Conservation (phyloP, 2,329 filamentous ascomycete species). For the Fusarium solani-melongenae region DNA sequence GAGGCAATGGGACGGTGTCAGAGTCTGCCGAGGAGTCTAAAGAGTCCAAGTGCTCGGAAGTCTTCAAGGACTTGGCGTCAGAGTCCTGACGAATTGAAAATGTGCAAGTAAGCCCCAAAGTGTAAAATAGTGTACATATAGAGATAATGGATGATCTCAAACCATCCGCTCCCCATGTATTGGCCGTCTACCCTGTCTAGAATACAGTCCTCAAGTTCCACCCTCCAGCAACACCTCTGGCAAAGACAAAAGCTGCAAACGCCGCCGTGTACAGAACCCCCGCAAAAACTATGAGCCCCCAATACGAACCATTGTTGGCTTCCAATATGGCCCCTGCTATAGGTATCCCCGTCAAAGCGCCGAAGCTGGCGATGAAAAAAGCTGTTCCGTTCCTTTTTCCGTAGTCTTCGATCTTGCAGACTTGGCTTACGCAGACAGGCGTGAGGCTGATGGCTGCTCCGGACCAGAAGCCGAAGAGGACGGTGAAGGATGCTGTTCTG, state of each 20-base stretch:
- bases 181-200: not conserved
- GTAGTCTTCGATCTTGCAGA: conserved; percentile 76
- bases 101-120: not conserved
- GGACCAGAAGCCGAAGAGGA: conserved; percentile 77
- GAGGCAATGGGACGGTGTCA: not conserved
- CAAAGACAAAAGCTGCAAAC: conserved; percentile 4
- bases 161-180: not conserved
- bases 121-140: not conserved
- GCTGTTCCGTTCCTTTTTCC: conserved; percentile 76
- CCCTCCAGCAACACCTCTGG: conserved; percentile 10
- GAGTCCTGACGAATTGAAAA: not conserved
- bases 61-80: not conserved
- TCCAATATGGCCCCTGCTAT: conserved; percentile 60
- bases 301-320: conserved; percentile 2
- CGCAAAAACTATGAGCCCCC: conserved; percentile 18
- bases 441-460: conserved; percentile 77
- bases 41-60: not conserved
- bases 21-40: not conserved
- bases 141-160: not conserved
- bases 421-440: conserved; percentile 77
- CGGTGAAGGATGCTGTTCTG: conserved; percentile 68
- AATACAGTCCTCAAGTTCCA: conserved; percentile 14
- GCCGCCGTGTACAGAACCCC: conserved; percentile 15
- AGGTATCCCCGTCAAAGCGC: conserved; percentile 64
- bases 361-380: conserved; percentile 75